Conservation (phyloP, 306 rosid species). For the Myrica gale region DNA sequence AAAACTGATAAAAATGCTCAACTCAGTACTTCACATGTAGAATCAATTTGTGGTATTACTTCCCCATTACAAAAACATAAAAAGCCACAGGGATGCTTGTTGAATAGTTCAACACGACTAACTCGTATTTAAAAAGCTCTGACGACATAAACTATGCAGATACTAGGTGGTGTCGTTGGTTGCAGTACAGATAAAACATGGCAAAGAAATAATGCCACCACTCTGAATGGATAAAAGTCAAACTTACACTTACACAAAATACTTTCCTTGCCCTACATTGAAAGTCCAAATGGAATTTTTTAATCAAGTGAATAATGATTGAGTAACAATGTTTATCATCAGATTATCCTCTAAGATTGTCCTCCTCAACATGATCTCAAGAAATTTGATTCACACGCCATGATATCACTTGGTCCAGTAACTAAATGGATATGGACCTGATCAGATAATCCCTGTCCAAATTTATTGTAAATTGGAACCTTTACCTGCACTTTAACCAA, state of each 20-base stretch:
- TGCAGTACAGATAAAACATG: neutral
- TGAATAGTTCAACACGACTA: neutral
- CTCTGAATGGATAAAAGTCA: neutral
- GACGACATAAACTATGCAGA: neutral
- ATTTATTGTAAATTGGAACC: neutral
- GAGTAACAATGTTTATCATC: neutral
- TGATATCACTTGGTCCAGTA: neutral
- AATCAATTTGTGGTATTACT: neutral
- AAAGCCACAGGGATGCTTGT: neutral
- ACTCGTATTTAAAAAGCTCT: neutral
- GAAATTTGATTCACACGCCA: neutral
- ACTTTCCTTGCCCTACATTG: neutral
- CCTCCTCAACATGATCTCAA: neutral
- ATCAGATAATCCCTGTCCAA: neutral
- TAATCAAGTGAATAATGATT: neutral
- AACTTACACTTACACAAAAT: neutral
- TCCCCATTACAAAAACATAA: neutral
- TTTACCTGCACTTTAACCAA: neutral
- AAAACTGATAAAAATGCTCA: neutral
- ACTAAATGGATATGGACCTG: neutral
- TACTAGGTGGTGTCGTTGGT: neutral
- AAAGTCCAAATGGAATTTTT: neutral
- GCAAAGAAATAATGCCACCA: neutral
- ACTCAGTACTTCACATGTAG: neutral
- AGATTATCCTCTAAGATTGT: too few species aligned